Base-by-base conservation (phyloP, 768 basidiomycete genomes). In the Mycena crocata region DNA sequence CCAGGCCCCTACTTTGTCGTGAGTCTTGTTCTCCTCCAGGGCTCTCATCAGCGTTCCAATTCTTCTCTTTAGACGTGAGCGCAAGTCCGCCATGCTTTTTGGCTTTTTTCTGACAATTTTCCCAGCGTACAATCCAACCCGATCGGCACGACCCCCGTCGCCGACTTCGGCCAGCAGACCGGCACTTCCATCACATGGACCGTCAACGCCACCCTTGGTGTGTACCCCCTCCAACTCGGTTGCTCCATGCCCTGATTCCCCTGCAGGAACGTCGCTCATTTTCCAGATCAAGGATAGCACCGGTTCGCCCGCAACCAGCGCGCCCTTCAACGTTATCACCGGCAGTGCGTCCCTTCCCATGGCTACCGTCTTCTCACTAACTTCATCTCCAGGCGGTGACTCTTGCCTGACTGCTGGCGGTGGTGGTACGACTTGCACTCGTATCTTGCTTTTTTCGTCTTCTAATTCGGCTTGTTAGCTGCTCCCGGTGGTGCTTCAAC, bases 1-100 rank as follows among this genome's bases (percentile, higher is more conserved):
- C 40, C 10, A 93, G 90, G 78, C 37, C 90, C 91, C 35, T 93
- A 84, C 83, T 86, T 80, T 72, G 70, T 92, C 83, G 92, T 93
- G 76, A 57, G 90, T 84, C 14, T 39, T 37, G 30, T 10, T 24
- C 17, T 14, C 28, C 10, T 28, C 28, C n/a, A 31, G 23, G 3
- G 32, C 23, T 28, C 9, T 31, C 7, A 42, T 34, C 31, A 19
- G 10, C 30, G 44, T 14, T 31, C 28, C 26, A 50, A 46, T n/a
- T 64, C 55, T 30, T 48, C 45, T 17, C 23, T 57, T 42, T 67
- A 88, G 85, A 84, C 79, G 85, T 84, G 66, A 68, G 49, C 66
- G 24, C 8, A 35, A 26, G 15, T 6, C 2, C 26, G 14, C 28
- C 15, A 2, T 23, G 15, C 37, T 13, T 55, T 14, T 35, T 51